phyloP scores from a whole-genome alignment of 73 alveolate species.

The Effrenium voratum region DNA sequence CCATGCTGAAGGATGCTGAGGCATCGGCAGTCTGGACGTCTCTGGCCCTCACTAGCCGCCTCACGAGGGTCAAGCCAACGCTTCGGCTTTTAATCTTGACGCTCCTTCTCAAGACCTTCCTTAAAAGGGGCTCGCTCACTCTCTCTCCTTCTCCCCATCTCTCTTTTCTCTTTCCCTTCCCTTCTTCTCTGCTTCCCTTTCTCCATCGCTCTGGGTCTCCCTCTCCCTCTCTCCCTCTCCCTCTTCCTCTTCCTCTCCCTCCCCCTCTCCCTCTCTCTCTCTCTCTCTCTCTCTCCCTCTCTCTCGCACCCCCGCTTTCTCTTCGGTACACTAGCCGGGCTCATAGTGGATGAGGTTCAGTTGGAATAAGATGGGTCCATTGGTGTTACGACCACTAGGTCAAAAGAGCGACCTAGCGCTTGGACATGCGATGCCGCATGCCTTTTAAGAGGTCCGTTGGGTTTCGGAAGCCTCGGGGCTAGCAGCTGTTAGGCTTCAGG shows the following conservation, averaged over 20 bases:
- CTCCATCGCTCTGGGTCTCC: not conserved
- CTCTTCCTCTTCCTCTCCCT: not conserved
- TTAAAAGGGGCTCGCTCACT: too few relatives aligned
- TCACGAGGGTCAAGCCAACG: not conserved
- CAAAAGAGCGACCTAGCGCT: too few relatives aligned
- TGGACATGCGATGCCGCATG: too few relatives aligned
- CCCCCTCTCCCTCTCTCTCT: not conserved
- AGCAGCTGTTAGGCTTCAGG: too few relatives aligned
- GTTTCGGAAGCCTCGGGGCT: too few relatives aligned
- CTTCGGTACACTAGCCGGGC: not conserved
- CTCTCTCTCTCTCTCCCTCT: not conserved
- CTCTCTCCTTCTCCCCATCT: not conserved
- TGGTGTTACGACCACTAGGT: too few relatives aligned
- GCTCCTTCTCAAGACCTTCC: not conserved
- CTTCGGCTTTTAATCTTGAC: not conserved
- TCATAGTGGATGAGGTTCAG: too few relatives aligned
- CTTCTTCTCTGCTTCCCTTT: not conserved
- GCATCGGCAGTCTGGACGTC: not conserved
- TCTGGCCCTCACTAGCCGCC: conserved; percentile 13
- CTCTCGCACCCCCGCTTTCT: not conserved
- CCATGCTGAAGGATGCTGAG: too few relatives aligned
- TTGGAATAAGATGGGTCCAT: too few relatives aligned
- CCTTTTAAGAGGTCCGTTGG: too few relatives aligned
- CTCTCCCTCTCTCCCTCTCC: not conserved
- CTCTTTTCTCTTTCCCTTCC: not conserved